Evolutionary conservation across 148 eudicot genomes (phyloP).

Genomic region (Rhododendron simsii): DNA sequence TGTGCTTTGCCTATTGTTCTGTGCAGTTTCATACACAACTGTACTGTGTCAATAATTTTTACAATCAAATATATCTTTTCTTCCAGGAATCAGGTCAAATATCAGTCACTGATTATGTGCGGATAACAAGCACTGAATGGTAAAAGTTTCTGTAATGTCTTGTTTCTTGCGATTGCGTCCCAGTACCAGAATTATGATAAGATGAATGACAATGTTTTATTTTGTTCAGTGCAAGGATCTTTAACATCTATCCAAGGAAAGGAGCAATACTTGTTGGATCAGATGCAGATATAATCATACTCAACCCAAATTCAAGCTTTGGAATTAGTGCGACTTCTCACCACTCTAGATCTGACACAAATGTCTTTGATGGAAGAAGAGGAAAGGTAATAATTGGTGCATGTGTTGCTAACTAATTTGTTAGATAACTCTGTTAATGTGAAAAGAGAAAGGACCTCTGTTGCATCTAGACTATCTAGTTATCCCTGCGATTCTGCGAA

Average conservation of each 20-base stretch:
- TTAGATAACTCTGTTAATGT: not conserved
- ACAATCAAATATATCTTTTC: not conserved
- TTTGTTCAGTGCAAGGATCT: conserved; percentile 68
- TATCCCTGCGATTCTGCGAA: not conserved
- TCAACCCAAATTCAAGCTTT: conserved; percentile 86
- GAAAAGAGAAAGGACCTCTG: not conserved
- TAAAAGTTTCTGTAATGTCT: conserved; percentile 17
- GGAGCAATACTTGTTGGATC: conserved; percentile 95
- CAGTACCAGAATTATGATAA: not conserved
- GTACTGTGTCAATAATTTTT: not conserved
- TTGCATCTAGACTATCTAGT: not conserved
- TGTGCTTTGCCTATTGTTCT: not conserved
- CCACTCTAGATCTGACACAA: conserved; percentile 77
- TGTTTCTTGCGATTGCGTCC: not conserved
- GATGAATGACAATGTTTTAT: not conserved
- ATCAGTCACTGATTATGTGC: conserved; percentile 81
- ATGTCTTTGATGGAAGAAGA: conserved; percentile 79
- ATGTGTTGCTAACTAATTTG: not conserved
- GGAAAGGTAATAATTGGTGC: conserved; percentile 64
- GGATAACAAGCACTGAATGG: conserved; percentile 97
- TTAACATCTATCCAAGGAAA: conserved; percentile 90
- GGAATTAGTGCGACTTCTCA: conserved; percentile 63
- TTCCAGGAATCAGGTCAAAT: conserved; percentile 86
- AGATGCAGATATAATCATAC: conserved; percentile 93
- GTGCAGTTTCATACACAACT: not conserved